Conservation (phyloP, 1,284 basidiomycete genomes). For the Puccinia horiana region DNA sequence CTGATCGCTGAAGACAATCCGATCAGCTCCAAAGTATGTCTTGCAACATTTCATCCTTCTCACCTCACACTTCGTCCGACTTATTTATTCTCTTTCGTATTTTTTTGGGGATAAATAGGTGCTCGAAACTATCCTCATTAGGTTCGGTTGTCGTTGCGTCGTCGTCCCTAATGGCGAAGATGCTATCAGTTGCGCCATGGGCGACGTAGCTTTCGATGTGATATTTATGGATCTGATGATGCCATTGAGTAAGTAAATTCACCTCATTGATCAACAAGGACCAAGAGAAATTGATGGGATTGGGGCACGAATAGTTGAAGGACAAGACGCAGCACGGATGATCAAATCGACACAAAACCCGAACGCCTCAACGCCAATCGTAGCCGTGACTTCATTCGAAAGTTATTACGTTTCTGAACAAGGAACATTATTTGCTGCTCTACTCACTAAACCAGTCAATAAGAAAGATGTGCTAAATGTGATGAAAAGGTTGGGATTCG, state of each 20-base stretch:
- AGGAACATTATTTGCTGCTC: constrained; percentile 79
- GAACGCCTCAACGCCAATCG: constrained; percentile 83
- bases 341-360: constrained; percentile 92
- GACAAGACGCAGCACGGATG: constrained; percentile 85
- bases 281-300: constrained; percentile 48
- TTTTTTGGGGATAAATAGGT: constrained; percentile 62
- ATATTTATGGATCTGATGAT: constrained; percentile 62
- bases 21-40: constrained; percentile 73
- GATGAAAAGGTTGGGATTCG: constrained; percentile 79
- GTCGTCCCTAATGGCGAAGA: constrained; percentile 94
- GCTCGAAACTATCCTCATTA: constrained; percentile 84
- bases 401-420: constrained; percentile 57
- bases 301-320: constrained; percentile 67
- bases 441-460: constrained; percentile 74
- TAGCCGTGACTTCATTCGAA: constrained; percentile 68
- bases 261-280: constrained; percentile 68
- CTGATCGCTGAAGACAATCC: constrained; percentile 96
- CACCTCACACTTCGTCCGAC: neutral
- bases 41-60: constrained; percentile 49
- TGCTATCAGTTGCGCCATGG: constrained; percentile 93
- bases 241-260: constrained; percentile 62
- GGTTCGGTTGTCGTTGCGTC: constrained; percentile 88
- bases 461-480: constrained; percentile 77
- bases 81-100: neutral
- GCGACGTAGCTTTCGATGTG: constrained; percentile 71